Conservation (phyloP, 1,139 yeast species). For the Kodamaea fungicola region DNA sequence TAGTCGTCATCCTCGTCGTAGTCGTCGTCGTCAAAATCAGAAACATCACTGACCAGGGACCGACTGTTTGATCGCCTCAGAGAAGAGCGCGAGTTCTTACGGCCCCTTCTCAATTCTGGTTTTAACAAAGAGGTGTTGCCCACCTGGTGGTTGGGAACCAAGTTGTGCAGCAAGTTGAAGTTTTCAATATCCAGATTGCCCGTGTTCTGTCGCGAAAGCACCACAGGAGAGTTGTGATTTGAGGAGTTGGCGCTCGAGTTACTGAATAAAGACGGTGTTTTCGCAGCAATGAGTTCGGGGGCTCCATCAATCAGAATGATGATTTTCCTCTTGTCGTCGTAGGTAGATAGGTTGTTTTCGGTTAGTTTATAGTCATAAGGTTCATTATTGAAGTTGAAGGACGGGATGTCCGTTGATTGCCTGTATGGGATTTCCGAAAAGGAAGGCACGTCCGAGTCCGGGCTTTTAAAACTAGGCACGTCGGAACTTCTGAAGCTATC, state of each 20-base stretch:
- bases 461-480: slow-evolving; percentile 5
- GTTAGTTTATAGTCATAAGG: slow-evolving; percentile 17
- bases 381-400: background rate
- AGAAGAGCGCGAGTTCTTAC: slow-evolving; percentile 29
- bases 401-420: background rate
- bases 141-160: slow-evolving; percentile 18
- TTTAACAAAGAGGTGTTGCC: slow-evolving; percentile 17
- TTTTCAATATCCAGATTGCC: slow-evolving; percentile 7
- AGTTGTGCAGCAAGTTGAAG: slow-evolving; percentile 2
- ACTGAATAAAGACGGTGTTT: slow-evolving; percentile 45
- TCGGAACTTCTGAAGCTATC: slow-evolving; percentile 1
- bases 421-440: slow-evolving; percentile 3
- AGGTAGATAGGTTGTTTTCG: slow-evolving; percentile 24
- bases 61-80: slow-evolving; percentile 5
- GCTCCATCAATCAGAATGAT: slow-evolving; percentile 32
- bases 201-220: slow-evolving; percentile 11
- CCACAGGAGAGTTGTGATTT: slow-evolving; percentile 18
- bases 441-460: slow-evolving; percentile 8
- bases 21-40: slow-evolving; percentile 10
- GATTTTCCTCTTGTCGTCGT: slow-evolving; percentile 17
- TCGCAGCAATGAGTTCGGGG: slow-evolving; percentile 33
- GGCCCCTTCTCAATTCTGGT: slow-evolving; percentile 36
- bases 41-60: slow-evolving; percentile 10
- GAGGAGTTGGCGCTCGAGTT: slow-evolving; percentile 38
- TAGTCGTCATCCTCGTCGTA: slow-evolving; percentile 12